These are phyloP conservation scores for Coemansia sp. DNA, from an alignment of 192 early-diverging fungal genomes.

Conservation along the genomic window DNA sequence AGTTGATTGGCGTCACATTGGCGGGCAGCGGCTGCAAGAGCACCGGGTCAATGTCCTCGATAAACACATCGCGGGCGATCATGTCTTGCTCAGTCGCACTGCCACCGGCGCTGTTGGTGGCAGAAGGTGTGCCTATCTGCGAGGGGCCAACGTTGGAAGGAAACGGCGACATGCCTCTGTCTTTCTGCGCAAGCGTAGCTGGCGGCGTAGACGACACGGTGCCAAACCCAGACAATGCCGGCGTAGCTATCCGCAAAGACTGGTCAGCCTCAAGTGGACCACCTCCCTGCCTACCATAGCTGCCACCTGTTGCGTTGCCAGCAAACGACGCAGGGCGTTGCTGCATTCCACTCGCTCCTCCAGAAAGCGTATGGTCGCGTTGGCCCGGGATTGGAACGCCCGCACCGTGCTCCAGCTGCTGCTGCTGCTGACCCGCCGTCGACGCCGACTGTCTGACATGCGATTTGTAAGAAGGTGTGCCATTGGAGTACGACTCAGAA, in stretches of 20 bases:
- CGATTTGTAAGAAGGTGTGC: neutral
- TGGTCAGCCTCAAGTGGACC: slow-evolving; percentile 5
- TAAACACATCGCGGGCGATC: slow-evolving; percentile 11
- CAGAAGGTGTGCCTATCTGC: slow-evolving; percentile 9
- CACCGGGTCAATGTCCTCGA: slow-evolving; percentile 31
- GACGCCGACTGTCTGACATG: slow-evolving; percentile 2
- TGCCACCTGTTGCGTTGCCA: slow-evolving; percentile 7
- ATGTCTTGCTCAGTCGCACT: neutral
- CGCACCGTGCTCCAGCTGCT: neutral
- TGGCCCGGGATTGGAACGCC: slow-evolving; percentile 9
- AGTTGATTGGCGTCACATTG: slow-evolving; percentile 50
- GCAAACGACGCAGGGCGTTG: slow-evolving; percentile 39
- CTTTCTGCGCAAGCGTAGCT: slow-evolving; percentile 27
- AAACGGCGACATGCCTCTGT: slow-evolving; percentile 46
- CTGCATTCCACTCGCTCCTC: neutral
- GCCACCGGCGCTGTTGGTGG: neutral
- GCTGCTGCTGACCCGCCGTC: slow-evolving; percentile 7
- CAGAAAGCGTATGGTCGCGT: slow-evolving; percentile 12
- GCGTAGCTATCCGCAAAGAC: slow-evolving; percentile 13
- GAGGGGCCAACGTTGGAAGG: slow-evolving; percentile 42
- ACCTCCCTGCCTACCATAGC: neutral
- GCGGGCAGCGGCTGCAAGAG: slow-evolving; percentile 28
- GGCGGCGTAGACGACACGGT: slow-evolving; percentile 38
- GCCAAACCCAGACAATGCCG: slow-evolving; percentile 25
- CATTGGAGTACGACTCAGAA: neutral